These are phyloP conservation scores for Oligophagozyma castellii DNA, from an alignment of 1,139 yeast genomes.

Conservation along the genomic window DNA sequence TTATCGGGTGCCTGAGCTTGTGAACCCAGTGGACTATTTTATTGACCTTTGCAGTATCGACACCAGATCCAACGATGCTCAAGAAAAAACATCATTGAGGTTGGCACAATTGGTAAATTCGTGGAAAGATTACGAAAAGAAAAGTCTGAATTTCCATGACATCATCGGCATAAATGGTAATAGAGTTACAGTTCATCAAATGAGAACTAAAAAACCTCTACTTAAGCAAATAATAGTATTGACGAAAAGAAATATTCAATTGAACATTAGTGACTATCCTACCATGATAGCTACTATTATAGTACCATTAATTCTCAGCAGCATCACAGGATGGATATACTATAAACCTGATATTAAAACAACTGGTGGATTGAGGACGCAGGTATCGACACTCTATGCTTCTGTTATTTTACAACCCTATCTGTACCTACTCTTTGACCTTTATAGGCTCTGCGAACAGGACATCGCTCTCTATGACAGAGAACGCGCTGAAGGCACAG, in stretches of 20 bases:
- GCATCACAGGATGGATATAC: constrained; percentile 65
- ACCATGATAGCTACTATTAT: constrained; percentile 41
- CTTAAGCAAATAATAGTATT: constrained; percentile 41
- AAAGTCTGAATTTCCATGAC: constrained; percentile 8
- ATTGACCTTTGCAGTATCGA: constrained; percentile 65
- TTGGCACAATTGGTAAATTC: constrained; percentile 32
- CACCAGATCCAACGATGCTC: constrained; percentile 31
- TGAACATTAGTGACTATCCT: constrained; percentile 46
- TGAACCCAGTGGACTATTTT: constrained; percentile 50
- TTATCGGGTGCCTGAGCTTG: constrained; percentile 31
- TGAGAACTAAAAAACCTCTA: constrained; percentile 26
- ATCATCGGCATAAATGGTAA: constrained; percentile 3
- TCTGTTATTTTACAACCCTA: constrained; percentile 57
- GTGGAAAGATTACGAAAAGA: constrained; percentile 33
- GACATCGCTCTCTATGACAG: constrained; percentile 62
- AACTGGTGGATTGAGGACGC: constrained; percentile 54
- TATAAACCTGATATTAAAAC: constrained; percentile 43
- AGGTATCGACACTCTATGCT: constrained; percentile 50
- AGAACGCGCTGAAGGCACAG: constrained; percentile 60
- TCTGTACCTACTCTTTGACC: constrained; percentile 54
- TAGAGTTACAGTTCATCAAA: constrained; percentile 10
- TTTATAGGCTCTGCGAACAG: constrained; percentile 52
- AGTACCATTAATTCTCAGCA: constrained; percentile 45
- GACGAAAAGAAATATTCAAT: constrained; percentile 39
- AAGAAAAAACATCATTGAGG: constrained; percentile 27